A percentile compares a stretch with the other conserved stretches of the same genome.
Evolutionary conservation across 2,329 filamentous ascomycete genomes (phyloP).

Genomic region (Neofusicoccum parvum): DNA sequence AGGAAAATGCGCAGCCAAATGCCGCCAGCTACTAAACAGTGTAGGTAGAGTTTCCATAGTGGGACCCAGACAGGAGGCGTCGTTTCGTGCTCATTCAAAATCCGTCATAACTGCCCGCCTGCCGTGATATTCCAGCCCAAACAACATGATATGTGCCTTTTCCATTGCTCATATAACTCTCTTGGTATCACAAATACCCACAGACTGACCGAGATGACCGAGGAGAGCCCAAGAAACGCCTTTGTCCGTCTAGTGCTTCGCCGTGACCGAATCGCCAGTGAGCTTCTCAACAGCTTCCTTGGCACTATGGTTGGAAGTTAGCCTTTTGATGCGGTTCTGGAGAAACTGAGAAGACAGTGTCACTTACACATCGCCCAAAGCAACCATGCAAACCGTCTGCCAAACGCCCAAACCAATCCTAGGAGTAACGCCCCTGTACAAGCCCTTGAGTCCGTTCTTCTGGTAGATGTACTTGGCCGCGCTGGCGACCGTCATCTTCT

Average conservation of each 20-base stretch:
- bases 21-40: conserved; percentile 1
- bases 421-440: conserved; percentile 94
- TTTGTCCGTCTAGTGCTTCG: conserved; percentile 59
- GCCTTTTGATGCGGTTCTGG: background rate
- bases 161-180: background rate
- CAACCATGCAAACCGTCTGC: conserved; percentile 99
- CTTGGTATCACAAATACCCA: conserved; percentile 2
- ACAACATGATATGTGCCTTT: conserved; percentile 12
- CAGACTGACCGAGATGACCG: conserved; percentile 15
- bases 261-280: conserved; percentile 64
- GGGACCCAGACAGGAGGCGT: background rate
- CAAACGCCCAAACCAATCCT: conserved; percentile 94
- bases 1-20: conserved; percentile 1
- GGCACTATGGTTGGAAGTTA: conserved; percentile 47
- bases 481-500: conserved; percentile 97
- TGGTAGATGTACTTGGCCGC: conserved; percentile 82
- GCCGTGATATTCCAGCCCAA: conserved; percentile 1
- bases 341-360: background rate
- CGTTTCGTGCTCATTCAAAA: conserved; percentile 11
- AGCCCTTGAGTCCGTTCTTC: conserved; percentile 82
- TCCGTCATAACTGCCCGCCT: conserved; percentile 10
- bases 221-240: conserved; percentile 14
- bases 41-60: conserved; percentile 1
- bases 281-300: conserved; percentile 68
- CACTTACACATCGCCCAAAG: conserved; percentile 90